Conservation (phyloP, 2,329 filamentous ascomycete species). For the Orbilia ellipsospora region DNA sequence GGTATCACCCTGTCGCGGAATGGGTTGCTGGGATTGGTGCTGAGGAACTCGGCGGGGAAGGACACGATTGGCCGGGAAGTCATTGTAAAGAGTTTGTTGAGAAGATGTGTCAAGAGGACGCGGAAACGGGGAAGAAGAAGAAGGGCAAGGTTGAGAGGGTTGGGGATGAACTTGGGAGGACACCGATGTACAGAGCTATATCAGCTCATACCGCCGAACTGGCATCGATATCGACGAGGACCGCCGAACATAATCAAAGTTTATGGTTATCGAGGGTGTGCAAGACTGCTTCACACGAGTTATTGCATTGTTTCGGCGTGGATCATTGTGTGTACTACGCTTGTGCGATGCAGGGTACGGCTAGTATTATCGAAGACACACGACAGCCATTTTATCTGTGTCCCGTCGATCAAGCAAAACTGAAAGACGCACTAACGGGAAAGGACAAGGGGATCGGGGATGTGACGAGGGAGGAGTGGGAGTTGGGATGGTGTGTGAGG, state of each 20-base stretch:
- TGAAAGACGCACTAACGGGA: constrained; percentile 61
- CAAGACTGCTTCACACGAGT: constrained; percentile 72
- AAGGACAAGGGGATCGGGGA: constrained; percentile 8
- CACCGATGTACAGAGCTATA: constrained; percentile 43
- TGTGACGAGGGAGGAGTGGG: constrained; percentile 24
- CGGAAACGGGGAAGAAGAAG: background rate
- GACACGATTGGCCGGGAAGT: constrained; percentile 44
- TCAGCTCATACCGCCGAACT: constrained; percentile 56
- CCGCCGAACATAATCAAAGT: constrained; percentile 57
- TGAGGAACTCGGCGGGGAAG: constrained; percentile 57
- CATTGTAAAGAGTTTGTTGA: constrained; percentile 34
- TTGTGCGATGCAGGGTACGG: constrained; percentile 73
- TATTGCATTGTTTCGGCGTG: constrained; percentile 75
- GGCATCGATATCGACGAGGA: constrained; percentile 8
- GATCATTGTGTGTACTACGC: constrained; percentile 75
- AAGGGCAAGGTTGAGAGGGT: background rate
- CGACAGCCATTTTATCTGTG: constrained; percentile 74
- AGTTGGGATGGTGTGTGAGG: constrained; percentile 25
- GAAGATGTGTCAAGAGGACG: constrained; percentile 48
- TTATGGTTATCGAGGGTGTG: constrained; percentile 71
- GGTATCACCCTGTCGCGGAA: constrained; percentile 70
- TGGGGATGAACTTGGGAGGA: constrained; percentile 39
- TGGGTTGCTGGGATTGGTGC: constrained; percentile 61
- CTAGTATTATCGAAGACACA: constrained; percentile 69
- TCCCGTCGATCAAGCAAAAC: constrained; percentile 70